Evolutionary conservation across 2,329 filamentous ascomycete genomes (phyloP).

Genomic region (Escovopsis sp.): DNA sequence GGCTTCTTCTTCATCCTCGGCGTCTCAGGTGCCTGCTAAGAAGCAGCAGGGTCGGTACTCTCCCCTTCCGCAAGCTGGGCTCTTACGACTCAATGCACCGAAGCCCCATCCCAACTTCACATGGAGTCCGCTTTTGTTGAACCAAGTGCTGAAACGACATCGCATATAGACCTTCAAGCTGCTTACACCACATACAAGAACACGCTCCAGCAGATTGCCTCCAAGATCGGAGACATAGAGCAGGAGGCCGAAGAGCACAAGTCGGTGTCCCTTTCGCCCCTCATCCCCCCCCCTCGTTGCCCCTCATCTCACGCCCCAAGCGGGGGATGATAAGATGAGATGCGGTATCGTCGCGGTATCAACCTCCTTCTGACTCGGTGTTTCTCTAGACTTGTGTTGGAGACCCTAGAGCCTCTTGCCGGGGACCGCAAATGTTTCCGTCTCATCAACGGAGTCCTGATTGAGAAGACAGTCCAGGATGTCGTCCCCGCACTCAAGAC

Average conservation of each 20-base stretch:
- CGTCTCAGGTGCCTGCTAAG: constrained; percentile 40
- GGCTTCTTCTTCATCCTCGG: constrained; percentile 5
- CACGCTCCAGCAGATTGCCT: constrained; percentile 76
- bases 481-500: constrained; percentile 83
- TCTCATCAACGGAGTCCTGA: constrained; percentile 92
- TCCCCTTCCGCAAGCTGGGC: background rate
- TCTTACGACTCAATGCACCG: constrained; percentile 2
- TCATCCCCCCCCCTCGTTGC: constrained; percentile 21
- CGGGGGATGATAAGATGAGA: no score
- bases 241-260: constrained; percentile 97
- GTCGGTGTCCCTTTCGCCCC: constrained; percentile 36
- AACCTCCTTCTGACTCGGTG: background rate
- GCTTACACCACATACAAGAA: constrained; percentile 69
- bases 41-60: constrained; percentile 54
- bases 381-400: constrained; percentile 65
- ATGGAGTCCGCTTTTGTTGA: no score
- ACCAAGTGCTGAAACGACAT: constrained; percentile 1
- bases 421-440: constrained; percentile 92
- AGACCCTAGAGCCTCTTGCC: constrained; percentile 72
- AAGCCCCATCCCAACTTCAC: constrained; percentile 6
- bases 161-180: constrained; percentile 54
- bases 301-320: constrained; percentile 4
- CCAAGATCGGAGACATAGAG: constrained; percentile 95
- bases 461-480: constrained; percentile 87
- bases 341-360: no score